A percentile compares a stretch with the other conserved stretches of the same genome.
These are phyloP conservation scores for Tephrocybe rancida DNA, from an alignment of 768 basidiomycete genomes.

Conservation along the genomic window DNA sequence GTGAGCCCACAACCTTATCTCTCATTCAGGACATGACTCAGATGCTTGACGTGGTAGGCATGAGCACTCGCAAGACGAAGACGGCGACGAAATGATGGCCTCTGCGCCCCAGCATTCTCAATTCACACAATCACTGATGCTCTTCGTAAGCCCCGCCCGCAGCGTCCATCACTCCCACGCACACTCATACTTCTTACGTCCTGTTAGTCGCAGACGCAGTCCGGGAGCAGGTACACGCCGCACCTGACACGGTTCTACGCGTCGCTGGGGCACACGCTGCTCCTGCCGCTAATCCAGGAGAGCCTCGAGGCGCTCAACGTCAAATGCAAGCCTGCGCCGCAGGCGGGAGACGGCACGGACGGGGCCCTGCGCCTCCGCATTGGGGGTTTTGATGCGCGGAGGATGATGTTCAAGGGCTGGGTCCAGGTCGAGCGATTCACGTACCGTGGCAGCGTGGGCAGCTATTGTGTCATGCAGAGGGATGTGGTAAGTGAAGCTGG, in stretches of 20 bases:
- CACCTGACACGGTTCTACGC: conserved; percentile 85
- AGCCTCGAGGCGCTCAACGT: conserved; percentile 51
- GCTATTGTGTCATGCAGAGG: conserved; percentile 71
- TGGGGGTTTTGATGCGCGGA: conserved; percentile 70
- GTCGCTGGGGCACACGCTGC: conserved; percentile 49
- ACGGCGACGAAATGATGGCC: conserved; percentile 63
- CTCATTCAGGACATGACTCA: no score
- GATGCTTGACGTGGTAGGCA: no score
- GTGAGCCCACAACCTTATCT: not conserved
- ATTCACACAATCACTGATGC: conserved; percentile 79
- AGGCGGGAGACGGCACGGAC: conserved; percentile 10
- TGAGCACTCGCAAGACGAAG: conserved; percentile 19
- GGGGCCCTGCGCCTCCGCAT: conserved; percentile 49
- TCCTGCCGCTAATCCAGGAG: conserved; percentile 57
- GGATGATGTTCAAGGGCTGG: conserved; percentile 72
- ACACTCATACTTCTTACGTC: not conserved
- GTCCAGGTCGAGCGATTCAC: conserved; percentile 67
- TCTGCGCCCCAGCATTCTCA: conserved; percentile 61
- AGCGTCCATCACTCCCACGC: not conserved
- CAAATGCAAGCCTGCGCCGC: conserved; percentile 47
- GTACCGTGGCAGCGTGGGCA: conserved; percentile 49
- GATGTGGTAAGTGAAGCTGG: conserved; percentile 56
- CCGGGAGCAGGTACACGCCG: conserved; percentile 70
- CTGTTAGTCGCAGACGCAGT: conserved; percentile 78
- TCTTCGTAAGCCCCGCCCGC: conserved; percentile 64